Evolutionary conservation across 352 stramenopile genomes (phyloP).

Genomic region (Phytophthora megakarya): DNA sequence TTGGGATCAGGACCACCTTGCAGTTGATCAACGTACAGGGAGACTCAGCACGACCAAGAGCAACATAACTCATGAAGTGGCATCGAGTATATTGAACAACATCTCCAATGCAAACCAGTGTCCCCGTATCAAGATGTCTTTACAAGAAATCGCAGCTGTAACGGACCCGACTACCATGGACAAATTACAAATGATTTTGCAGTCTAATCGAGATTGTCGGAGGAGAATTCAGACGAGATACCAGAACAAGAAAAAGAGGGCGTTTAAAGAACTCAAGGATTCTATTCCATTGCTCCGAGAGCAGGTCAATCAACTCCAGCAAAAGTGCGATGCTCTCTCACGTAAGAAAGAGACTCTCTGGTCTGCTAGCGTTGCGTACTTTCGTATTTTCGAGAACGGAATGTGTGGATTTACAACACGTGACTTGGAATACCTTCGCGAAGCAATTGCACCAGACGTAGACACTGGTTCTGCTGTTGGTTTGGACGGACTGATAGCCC

Average conservation of each 20-base stretch:
- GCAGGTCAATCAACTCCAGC: not conserved
- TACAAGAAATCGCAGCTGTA: not conserved
- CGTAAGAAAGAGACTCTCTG: not conserved
- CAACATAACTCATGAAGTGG: not conserved
- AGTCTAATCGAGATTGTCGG: not conserved
- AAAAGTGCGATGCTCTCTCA: not conserved
- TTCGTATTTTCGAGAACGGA: conserved; percentile 1
- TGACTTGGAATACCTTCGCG: not conserved
- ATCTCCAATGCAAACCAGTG: not conserved
- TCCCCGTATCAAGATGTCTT: not conserved
- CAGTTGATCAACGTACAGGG: not conserved
- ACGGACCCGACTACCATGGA: not conserved
- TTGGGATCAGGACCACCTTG: not conserved
- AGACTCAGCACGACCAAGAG: not conserved
- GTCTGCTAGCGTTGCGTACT: conserved; percentile 1
- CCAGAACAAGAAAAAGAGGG: not conserved
- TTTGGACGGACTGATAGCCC: not conserved
- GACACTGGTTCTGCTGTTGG: not conserved
- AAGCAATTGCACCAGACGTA: not conserved
- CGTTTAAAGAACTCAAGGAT: not conserved
- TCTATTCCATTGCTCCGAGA: not conserved
- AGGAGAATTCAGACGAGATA: not conserved
- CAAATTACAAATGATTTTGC: not conserved
- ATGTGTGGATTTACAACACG: not conserved
- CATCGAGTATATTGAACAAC: not conserved